Conservation (phyloP, 345 rosid species). For the Acer negundo region DNA sequence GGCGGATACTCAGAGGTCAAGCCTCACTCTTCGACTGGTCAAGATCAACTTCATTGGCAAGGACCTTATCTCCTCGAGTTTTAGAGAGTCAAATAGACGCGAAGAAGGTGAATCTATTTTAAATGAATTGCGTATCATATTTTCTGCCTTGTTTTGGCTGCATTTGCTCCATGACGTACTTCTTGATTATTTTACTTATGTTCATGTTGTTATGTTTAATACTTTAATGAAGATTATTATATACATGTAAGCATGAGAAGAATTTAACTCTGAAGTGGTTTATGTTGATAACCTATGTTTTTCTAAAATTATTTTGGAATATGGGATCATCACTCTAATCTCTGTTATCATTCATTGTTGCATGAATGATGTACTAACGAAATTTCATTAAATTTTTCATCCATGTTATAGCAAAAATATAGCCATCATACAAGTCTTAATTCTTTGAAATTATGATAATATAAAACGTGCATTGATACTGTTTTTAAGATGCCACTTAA, state of each 20-base stretch:
- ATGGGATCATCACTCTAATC: background rate
- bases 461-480: background rate
- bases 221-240: background rate
- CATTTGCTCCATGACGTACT: conserved; percentile 5
- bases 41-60: conserved; percentile 90
- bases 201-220: background rate
- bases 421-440: background rate
- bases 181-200: background rate
- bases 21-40: conserved; percentile 96
- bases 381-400: background rate
- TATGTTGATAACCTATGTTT: background rate
- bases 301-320: conserved; percentile 4
- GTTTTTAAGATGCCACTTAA: background rate
- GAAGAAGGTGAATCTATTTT: conserved; percentile 64
- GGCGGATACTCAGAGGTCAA: conserved; percentile 97
- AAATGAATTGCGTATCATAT: conserved; percentile 7
- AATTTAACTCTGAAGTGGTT: background rate
- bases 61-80: conserved; percentile 95
- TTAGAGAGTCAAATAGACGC: conserved; percentile 97
- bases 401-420: background rate
- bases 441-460: background rate
- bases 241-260: background rate
- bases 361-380: background rate
- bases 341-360: background rate
- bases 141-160: conserved; percentile 1